These are phyloP conservation scores for Aspergillus nanangensis DNA, from an alignment of 495 filamentous ascomycete genomes.

Conservation along the genomic window DNA sequence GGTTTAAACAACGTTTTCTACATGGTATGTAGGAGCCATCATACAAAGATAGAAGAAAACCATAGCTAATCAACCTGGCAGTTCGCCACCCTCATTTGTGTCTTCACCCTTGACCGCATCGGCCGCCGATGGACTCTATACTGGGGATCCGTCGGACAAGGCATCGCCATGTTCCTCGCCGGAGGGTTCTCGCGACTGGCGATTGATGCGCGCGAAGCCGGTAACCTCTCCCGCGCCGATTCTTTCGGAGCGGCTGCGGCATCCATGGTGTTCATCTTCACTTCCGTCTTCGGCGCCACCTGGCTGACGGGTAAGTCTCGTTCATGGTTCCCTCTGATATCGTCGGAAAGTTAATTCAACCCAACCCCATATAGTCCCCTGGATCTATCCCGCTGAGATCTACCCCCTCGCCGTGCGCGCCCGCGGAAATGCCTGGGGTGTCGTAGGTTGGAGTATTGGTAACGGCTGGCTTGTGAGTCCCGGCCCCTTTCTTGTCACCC, in stretches of 20 bases:
- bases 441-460: constrained; percentile 70
- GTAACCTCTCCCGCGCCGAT: constrained; percentile 39
- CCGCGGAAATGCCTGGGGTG: constrained; percentile 71
- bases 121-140: constrained; percentile 65
- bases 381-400: constrained; percentile 69
- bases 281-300: constrained; percentile 63
- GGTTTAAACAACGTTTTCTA: constrained; percentile 69
- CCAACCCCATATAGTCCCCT: too few relatives aligned
- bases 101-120: constrained; percentile 65
- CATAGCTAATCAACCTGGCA: constrained; percentile 9
- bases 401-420: constrained; percentile 66
- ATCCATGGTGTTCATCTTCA: constrained; percentile 67
- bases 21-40: constrained; percentile 33
- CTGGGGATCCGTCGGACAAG: constrained; percentile 62
- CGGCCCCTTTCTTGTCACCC: too few relatives aligned
- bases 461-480: constrained; percentile 55
- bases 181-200: constrained; percentile 51
- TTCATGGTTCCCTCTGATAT: too few relatives aligned
- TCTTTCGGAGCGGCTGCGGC: constrained; percentile 59
- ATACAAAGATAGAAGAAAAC: too few relatives aligned
- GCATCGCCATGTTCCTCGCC: constrained; percentile 56
- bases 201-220: constrained; percentile 44
- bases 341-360: too few relatives aligned
- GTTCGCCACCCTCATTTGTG: constrained; percentile 59
- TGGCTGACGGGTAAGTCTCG: constrained; percentile 50